phyloP scores from a whole-genome alignment of 805 yeast genomes.

The Hanseniaspora mollemarum region DNA sequence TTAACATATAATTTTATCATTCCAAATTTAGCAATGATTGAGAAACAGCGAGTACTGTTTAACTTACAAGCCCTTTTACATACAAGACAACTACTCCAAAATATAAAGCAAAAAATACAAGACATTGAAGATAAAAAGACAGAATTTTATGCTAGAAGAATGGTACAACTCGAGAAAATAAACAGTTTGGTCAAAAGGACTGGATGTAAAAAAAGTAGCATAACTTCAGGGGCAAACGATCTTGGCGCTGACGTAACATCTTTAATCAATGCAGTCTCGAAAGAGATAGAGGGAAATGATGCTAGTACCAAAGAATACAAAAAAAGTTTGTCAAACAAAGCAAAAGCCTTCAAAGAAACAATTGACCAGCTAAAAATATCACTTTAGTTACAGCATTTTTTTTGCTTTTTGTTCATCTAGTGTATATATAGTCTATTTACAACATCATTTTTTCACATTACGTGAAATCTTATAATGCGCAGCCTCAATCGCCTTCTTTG shows the following conservation, averaged over 20 bases:
- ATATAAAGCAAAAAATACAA: neutral
- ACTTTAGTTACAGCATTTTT: too few relatives aligned
- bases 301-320: neutral
- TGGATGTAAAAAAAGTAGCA: too few relatives aligned
- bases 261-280: neutral
- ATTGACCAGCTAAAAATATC: too few relatives aligned
- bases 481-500: neutral
- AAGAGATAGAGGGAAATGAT: neutral
- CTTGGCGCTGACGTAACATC: too few relatives aligned
- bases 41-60: neutral
- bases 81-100: neutral
- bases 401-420: neutral
- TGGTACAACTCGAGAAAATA: too few relatives aligned
- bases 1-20: constrained; percentile 4
- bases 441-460: neutral
- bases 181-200: too few relatives aligned
- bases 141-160: too few relatives aligned
- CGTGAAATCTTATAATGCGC: neutral
- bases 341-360: neutral
- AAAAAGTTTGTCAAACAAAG: neutral
- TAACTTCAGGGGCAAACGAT: too few relatives aligned
- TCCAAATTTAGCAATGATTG: neutral
- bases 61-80: neutral
- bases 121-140: neutral
- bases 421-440: too few relatives aligned